Evolutionary conservation across 345 rosid genomes (phyloP), one percentile per base, ranked within the genome.

Genomic region (Hibiscus syriacus): DNA sequence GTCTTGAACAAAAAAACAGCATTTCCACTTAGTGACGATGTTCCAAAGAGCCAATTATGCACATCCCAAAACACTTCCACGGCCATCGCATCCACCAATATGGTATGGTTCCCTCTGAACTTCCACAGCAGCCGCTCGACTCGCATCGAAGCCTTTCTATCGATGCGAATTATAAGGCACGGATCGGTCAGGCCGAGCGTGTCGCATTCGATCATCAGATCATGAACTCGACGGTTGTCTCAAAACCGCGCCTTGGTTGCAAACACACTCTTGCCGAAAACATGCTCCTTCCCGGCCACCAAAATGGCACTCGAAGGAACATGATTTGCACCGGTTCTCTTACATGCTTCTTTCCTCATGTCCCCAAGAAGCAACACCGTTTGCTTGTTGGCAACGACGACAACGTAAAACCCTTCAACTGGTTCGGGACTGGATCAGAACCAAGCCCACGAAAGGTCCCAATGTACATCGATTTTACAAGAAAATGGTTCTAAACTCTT

Each of bases 11-110:
- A 84, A 72, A 93, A 93, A 30, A 93, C 97, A 11, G 96, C 98
- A 80, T 84, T 85, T 26, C 92, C 94, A 27, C 90, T 90, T 7
- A 76, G 50, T 23, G n/a, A n/a, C 38, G 93, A 78, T 23, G 87
- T 25, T 29, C 94, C 90, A 57, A 87, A 93, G 26, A 93, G 87
- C 98, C 98, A 90, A 73, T 74, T 85, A 78, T 93, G 85, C 5
- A 93, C 96, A 78, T 93, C 98, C 98, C 98, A 93, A 41, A 83
- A 84, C 68, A 90, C 88, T 75, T 93, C 97, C n/a, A 93, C 86
- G 0, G 89, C 80, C 45, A 87, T 39, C 36, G 94, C 94, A 74
- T 86, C 89, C 12, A 93, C 89, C 75, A 85, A 71, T 55, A 90
- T 87, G 5, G 89, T 90, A 65, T 81, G 82, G 53, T 90, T 93